phyloP scores from a whole-genome alignment of 805 yeast species.

The Hanseniaspora singularis region DNA sequence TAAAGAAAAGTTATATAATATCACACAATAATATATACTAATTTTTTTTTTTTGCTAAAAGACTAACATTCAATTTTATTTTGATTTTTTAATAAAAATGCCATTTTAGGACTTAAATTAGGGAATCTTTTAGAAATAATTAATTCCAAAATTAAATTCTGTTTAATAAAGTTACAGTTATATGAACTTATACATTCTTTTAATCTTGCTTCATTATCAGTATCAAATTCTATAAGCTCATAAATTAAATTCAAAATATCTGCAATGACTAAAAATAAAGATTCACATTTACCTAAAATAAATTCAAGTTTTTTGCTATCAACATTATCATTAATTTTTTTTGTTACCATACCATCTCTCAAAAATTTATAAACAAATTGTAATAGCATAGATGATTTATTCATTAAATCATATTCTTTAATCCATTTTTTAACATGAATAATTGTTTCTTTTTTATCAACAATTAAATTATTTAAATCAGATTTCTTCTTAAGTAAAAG shows the following conservation, averaged over 20 bases:
- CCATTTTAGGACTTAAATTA: conserved; percentile 1
- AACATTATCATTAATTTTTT: neutral
- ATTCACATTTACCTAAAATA: neutral
- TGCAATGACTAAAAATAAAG: neutral
- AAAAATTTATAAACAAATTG: conserved; percentile 8
- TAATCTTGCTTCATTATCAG: neutral
- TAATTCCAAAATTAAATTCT: conserved; percentile 2
- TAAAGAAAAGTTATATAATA: neutral
- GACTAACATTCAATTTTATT: neutral
- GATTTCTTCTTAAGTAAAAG: neutral
- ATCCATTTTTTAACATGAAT: neutral
- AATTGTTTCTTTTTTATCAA: neutral
- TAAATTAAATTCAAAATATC: neutral
- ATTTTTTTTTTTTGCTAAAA: no score
- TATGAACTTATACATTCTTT: neutral
- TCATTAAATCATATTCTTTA: conserved; percentile 5
- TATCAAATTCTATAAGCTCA: neutral
- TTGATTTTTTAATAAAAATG: conserved; percentile 4
- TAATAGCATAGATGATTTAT: conserved; percentile 2
- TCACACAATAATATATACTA: conserved; percentile 1
- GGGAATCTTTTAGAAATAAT: conserved; percentile 1
- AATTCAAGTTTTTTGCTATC: neutral
- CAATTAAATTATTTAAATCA: neutral
- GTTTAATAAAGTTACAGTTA: conserved; percentile 9
- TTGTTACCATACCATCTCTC: neutral